These are phyloP conservation scores for Coelastrella sp. DNA, from an alignment of 139 green algal genomes.

Conservation along the genomic window DNA sequence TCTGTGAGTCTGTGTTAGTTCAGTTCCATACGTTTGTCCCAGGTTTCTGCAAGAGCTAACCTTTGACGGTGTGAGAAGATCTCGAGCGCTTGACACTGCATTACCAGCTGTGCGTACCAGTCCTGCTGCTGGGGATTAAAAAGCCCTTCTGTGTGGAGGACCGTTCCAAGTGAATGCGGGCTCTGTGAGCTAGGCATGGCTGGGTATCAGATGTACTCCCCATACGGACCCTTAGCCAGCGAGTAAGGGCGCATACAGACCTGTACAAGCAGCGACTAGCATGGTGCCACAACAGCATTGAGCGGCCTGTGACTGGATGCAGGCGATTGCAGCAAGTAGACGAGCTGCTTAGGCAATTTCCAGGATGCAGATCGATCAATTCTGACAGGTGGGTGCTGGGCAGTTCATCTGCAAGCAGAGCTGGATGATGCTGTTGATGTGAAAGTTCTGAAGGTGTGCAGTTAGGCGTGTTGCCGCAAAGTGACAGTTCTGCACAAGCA, in stretches of 20 bases:
- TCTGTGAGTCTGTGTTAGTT: too few species aligned
- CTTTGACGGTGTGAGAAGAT: too few species aligned
- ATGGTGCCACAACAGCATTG: neutral
- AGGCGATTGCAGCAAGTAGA: slow-evolving; percentile 43
- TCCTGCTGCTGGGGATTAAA: too few species aligned
- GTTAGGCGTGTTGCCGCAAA: neutral
- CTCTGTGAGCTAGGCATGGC: neutral
- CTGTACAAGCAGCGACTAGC: neutral
- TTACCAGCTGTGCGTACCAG: too few species aligned
- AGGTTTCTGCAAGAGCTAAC: too few species aligned
- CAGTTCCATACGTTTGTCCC: too few species aligned
- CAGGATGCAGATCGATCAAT: slow-evolving; percentile 27
- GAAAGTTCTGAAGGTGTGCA: too few species aligned
- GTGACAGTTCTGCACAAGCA: too few species aligned
- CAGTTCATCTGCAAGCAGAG: too few species aligned
- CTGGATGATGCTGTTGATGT: too few species aligned
- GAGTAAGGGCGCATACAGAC: slow-evolving; percentile 14
- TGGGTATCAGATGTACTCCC: slow-evolving; percentile 17
- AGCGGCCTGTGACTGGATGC: neutral
- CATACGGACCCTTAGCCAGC: slow-evolving; percentile 31
- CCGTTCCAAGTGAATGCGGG: neutral
- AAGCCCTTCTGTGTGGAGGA: neutral
- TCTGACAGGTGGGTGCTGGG: slow-evolving; percentile 14
- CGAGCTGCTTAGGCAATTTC: slow-evolving; percentile 36
- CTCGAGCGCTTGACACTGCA: too few species aligned